Evolutionary conservation across 441 rosid genomes (phyloP), one percentile per base, ranked within the genome.

Genomic region (Cnidoscolus chayamansa): DNA sequence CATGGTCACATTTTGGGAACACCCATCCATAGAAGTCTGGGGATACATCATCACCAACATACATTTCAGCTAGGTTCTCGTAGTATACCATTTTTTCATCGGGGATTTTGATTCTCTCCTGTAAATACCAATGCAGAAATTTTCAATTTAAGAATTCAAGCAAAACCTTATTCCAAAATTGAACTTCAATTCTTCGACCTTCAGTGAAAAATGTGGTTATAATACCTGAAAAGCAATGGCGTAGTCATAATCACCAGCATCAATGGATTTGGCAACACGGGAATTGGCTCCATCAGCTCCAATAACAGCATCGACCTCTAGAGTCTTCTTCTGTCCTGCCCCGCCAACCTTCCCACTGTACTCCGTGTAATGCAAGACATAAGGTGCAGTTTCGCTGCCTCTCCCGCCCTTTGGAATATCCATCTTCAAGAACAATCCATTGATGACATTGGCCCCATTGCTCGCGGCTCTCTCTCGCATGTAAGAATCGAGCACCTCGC

Each of bases 201-300:
- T 48, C 51, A 10, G 3, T 48, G 15, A 48, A 48, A 48, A 9
- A 10, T 1, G 51, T 1, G 19, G n/a, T 56, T 56, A 19, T 3
- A 56, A 20, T 77, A 94, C 98, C 96, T 94, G 97, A 81, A 91
- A 91, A 0, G 97, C 95, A 69, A 93, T 91, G 40, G 98, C 97
- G 67, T 91, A 93, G 30, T 93, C 97, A 68, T 91, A 93, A 75
- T 91, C 98, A 0, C 98, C 97, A 15, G 98, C 94, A 43, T 73
- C 84, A 35, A 93, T 93, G 10, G 97, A 81, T 79, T 93, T 93
- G 7, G 98, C 98, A 43, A 93, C 98, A 47, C 91, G 83, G 15
- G 98, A 93, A 74, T 93, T 93, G 40, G 98, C 98, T 25, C 97
- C 97, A 71, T 93, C 97, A 57, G 98, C 98, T 30, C 98, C 97